Base-by-base conservation (phyloP, 768 basidiomycete species). In the Hypholoma fasciculare region DNA sequence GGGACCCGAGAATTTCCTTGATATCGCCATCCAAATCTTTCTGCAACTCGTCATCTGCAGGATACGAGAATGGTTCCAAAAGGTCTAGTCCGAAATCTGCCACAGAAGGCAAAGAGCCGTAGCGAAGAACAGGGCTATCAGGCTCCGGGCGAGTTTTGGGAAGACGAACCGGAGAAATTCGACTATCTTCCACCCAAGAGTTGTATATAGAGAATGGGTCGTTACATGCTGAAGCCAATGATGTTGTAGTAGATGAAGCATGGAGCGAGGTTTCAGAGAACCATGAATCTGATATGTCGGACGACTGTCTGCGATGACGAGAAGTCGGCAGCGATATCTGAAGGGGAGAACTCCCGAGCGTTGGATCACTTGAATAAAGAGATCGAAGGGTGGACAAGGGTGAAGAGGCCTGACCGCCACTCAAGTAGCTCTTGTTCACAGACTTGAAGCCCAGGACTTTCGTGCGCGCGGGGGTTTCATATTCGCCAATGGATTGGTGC, bases 111-210 rank as follows among this genome's bases (percentile, higher is more conserved):
- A 72, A 60, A 27, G 61, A 61, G 14, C 70, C 68, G 57, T 70
- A 78, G 56, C 82, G 72, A 44, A 84, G 67, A 16, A 88, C 81
- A 26, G 87, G 87, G 58, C 86, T 88, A 58, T 84, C 84, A 9
- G 68, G 65, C 44, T 76, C 76, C 39, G 71, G 61, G 19, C 63
- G 69, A 17, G 73, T 67, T 56, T 72, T 69, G 27, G 72, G 62
- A 27, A 74, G 67, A 47, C 68, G 69, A 40, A 64, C 69, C 27
- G 67, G 69, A 38, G 69, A 64, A 17, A 60, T 60, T 52, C 48
- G 64, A 13, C 55, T 56, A 47, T 59, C 65, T 37, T 67, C 72
- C 50, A 60, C 60, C 74, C 78, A 75, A 37, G 77, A 70, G 26
- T 73, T 74, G 62, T 77, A 82, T n/a, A 79, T 69, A 44, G 74